A percentile compares a stretch with the other conserved stretches of the same genome.
Evolutionary conservation across 1,284 basidiomycete genomes (phyloP).

Genomic region (Lignosus rhinocerotis): DNA sequence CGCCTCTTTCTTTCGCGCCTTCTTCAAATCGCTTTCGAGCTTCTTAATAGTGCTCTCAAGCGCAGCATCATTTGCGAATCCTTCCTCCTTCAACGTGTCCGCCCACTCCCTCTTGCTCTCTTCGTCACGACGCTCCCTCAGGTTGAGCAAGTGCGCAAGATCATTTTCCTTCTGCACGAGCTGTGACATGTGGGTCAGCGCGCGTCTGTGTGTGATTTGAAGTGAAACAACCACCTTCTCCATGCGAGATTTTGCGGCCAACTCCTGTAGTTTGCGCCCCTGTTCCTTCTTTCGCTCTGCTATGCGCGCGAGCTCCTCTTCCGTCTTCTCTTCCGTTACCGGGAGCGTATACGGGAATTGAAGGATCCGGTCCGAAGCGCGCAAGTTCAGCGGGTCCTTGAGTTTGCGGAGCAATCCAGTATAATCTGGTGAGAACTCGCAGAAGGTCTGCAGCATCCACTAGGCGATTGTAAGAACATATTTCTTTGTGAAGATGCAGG

Average conservation of each 20-base stretch:
- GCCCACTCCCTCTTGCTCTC: slow-evolving; percentile 79
- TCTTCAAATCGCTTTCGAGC: slow-evolving; percentile 38
- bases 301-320: slow-evolving; percentile 82
- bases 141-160: slow-evolving; percentile 66
- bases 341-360: slow-evolving; percentile 84
- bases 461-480: slow-evolving; percentile 33
- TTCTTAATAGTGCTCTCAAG: slow-evolving; percentile 40
- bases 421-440: slow-evolving; percentile 86
- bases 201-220: neutral
- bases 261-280: slow-evolving; percentile 86
- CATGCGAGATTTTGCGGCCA: slow-evolving; percentile 83
- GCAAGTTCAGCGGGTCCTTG: slow-evolving; percentile 62
- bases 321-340: slow-evolving; percentile 82
- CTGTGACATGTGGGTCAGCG: slow-evolving; percentile 36
- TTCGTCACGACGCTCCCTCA: slow-evolving; percentile 67
- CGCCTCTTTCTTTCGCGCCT: slow-evolving; percentile 54
- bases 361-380: slow-evolving; percentile 70
- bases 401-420: slow-evolving; percentile 64
- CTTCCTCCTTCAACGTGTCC: slow-evolving; percentile 62
- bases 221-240: slow-evolving; percentile 69
- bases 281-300: slow-evolving; percentile 85
- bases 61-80: slow-evolving; percentile 62
- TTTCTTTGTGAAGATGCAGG: too few species aligned
- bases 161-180: slow-evolving; percentile 83
- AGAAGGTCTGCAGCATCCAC: slow-evolving; percentile 91